Base-by-base conservation (phyloP, 2,329 filamentous ascomycete species). In the Chaetothyriales sp. region DNA sequence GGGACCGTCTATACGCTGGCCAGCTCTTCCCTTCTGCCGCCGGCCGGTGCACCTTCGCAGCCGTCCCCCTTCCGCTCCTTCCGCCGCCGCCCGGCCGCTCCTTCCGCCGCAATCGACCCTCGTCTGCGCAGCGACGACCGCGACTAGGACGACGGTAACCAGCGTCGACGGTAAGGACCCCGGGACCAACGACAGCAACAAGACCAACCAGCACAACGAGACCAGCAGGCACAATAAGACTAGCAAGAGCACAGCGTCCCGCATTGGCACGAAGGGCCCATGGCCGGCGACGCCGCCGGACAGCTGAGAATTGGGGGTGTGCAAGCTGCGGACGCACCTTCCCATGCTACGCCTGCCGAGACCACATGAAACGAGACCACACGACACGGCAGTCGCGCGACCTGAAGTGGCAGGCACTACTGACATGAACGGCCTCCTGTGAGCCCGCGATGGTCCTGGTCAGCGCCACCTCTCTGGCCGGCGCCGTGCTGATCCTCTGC, bases 401-500 rank as follows among this genome's bases (percentile, higher is more conserved):
- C 22, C 6, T n/a, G 29, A 37, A 10, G 4, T 10, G 29, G 10
- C 33, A 40, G 4, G 15, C 2, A 2, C 10, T 40, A 40, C 33
- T 40, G 33, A 40, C 15, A 40, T 47, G 46, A 47, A 18, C 19
- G 28, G 2, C 18, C 6, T 13, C 19, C 19, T 18, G 28, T 18
- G 20, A 47, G 46, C 28, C 4, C 22, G 44, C 63, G 56, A 75
- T 75, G 72, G 67, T 70, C 53, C 63, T 73, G 53, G 67, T 72
- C 58, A 73, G 67, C 57, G 83, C 84, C 61, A 86, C 90, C 60
- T 95, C 95, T 66, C 72, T 95, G 59, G 80, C 94, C 63, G 90
- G 90, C 66, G 75, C 94, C 61, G 74, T 95, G 60, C 81, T 97
- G 62, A 77, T 97, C 58, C 73, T 87, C 56, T 98, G 97, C 72